Evolutionary conservation across 73 alveolate species (phyloP).

Genomic region (Diophrys appendiculata): DNA sequence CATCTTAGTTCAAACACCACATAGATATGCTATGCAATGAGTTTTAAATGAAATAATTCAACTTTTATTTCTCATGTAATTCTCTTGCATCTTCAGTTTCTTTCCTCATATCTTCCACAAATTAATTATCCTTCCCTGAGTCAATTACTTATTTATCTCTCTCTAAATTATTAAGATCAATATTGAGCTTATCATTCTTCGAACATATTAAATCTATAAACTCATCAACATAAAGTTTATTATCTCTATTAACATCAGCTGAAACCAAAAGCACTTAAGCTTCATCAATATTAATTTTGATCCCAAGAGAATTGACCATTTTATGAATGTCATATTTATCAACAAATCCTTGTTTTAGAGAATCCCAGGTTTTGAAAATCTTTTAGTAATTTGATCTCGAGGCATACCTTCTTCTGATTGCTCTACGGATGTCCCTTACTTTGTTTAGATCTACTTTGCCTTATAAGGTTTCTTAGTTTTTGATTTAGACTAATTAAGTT

Average conservation of each 20-base stretch:
- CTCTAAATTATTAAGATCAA: conserved; percentile 3
- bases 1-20: no score
- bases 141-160: no score
- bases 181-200: conserved; percentile 2
- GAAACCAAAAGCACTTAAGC: conserved; percentile 86
- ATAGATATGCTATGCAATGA: no score
- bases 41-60: no score
- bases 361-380: conserved; percentile 93
- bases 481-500: conserved; percentile 81
- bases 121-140: no score
- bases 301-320: conserved; percentile 92
- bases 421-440: conserved; percentile 91
- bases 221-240: conserved; percentile 82
- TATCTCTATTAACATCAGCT: conserved; percentile 85
- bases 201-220: conserved; percentile 79
- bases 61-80: no score
- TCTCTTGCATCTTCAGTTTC: no score
- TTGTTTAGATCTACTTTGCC: conserved; percentile 91
- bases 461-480: conserved; percentile 77
- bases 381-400: conserved; percentile 81
- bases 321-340: conserved; percentile 75
- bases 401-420: conserved; percentile 90
- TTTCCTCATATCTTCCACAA: no score
- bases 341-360: conserved; percentile 69
- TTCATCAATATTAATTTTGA: conserved; percentile 89